Evolutionary conservation across 176 grass and related monocot species (phyloP), one percentile per base, ranked within the genome.

Genomic region (Bromus sterilis): DNA sequence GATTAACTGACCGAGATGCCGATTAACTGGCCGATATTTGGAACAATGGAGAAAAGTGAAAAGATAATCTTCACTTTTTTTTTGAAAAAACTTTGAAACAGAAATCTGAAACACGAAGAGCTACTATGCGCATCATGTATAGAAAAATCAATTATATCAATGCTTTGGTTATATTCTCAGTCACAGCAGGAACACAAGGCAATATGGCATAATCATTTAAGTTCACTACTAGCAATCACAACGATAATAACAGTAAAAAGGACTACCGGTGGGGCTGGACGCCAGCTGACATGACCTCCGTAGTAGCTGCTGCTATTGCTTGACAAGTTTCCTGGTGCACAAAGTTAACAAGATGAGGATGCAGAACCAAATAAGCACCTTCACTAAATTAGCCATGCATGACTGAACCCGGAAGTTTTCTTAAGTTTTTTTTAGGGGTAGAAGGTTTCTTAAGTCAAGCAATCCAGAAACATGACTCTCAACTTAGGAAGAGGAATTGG

Each of bases 211-310:
- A 4, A 23, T 42, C 20, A 43, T 34, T n/a, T n/a, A n/a, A n/a
- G 29, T 33, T n/a, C 0, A 26, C 11, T 30, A 34, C 26, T 11
- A 8, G 36, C 10, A 76, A 74, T 11, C 13, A 12, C 31, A 46
- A 43, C 31, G n/a, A 30, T 2, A 33, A 53, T 39, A 53, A 8
- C 49, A 5, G 30, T 42, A 71, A 74, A 20, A 21, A 71, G 33
- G 74, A 73, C 83, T 87, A 89, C 65, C 71, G 25, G 11, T 41
- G 76, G 76, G 18, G 41, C 21, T 1, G 26, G 84, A 80, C 68
- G 74, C 11, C 28, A 44, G 16, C 4, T 55, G 11, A 48, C 35
- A 41, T 61, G 83, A 64, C 58, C 70, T 51, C 18, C 80, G 43
- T 77, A 66, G 26, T 77, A 87, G 25, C 11, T 57, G 72, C 30